phyloP scores from a whole-genome alignment of 352 stramenopile genomes.

The Pythium brassicae region DNA sequence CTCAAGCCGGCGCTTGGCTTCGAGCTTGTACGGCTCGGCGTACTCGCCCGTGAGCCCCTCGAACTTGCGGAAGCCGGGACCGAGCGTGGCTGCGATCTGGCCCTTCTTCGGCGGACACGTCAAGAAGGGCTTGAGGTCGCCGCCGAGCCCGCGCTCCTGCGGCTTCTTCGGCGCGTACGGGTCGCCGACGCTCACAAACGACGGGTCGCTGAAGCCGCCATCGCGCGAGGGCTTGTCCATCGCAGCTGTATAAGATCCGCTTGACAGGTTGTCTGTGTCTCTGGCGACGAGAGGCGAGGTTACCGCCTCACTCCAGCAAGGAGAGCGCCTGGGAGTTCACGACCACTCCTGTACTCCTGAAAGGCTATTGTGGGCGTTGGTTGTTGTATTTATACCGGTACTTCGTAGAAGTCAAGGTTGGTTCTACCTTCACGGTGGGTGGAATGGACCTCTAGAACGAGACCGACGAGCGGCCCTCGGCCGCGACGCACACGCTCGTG shows the following conservation, averaged over 20 bases:
- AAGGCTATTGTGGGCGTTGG: too few relatives aligned
- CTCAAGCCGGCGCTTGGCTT: slow-evolving; percentile 57
- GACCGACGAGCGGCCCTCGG: slow-evolving; percentile 11
- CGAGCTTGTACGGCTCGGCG: slow-evolving; percentile 63
- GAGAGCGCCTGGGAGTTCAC: too few relatives aligned
- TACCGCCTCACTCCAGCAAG: too few relatives aligned
- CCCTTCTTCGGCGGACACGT: slow-evolving; percentile 69
- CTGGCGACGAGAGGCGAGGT: too few relatives aligned
- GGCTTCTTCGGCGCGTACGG: slow-evolving; percentile 43
- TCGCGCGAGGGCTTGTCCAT: slow-evolving; percentile 54
- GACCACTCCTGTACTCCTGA: too few relatives aligned
- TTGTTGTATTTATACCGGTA: too few relatives aligned
- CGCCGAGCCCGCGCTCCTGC: slow-evolving; percentile 47
- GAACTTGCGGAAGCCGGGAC: slow-evolving; percentile 56
- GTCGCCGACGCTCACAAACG: slow-evolving; percentile 61
- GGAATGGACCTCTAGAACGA: slow-evolving; percentile 4
- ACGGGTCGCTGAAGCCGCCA: slow-evolving; percentile 71
- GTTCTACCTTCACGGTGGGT: too few relatives aligned
- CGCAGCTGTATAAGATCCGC: not conserved
- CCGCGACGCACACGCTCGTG: slow-evolving; percentile 12
- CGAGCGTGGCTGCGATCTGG: slow-evolving; percentile 54
- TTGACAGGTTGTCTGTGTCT: not conserved
- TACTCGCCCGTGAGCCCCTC: slow-evolving; percentile 60
- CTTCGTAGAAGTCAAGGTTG: too few relatives aligned
- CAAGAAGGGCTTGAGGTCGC: slow-evolving; percentile 65